phyloP scores from a whole-genome alignment of 257 asterid species.

The Solanum dulcamara region DNA sequence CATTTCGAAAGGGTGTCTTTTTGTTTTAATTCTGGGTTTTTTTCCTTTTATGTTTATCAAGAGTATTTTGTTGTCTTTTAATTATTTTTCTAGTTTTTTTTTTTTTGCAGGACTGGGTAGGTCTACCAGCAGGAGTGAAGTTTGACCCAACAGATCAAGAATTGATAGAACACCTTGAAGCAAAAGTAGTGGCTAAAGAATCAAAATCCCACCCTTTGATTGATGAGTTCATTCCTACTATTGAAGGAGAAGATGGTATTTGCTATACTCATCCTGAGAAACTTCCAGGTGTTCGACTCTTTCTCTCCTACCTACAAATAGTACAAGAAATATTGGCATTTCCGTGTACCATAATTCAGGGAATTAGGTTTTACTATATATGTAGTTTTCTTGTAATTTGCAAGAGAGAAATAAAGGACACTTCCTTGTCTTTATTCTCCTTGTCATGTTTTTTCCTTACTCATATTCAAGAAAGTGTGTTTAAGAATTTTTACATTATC shows the following conservation, averaged over 20 bases:
- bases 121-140: conserved; percentile 97
- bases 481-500: background rate
- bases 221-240: conserved; percentile 58
- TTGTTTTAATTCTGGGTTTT: background rate
- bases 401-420: conserved; percentile 1
- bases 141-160: conserved; percentile 99
- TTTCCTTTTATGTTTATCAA: background rate
- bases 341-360: conserved; percentile 9
- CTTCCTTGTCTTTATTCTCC: conserved; percentile 1
- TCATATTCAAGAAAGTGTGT: background rate
- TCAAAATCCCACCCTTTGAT: conserved; percentile 94
- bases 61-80: background rate
- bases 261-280: conserved; percentile 66
- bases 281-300: conserved; percentile 39
- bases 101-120: conserved; percentile 75
- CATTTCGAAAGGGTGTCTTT: background rate
- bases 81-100: background rate
- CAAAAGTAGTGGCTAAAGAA: conserved; percentile 68
- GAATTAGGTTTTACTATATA: conserved; percentile 31
- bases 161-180: conserved; percentile 93
- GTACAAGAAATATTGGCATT: background rate
- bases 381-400: background rate
- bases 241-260: conserved; percentile 68
- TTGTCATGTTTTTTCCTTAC: background rate
- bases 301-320: background rate